Conservation (phyloP, 257 asterid species). For the Solanum piurae region DNA sequence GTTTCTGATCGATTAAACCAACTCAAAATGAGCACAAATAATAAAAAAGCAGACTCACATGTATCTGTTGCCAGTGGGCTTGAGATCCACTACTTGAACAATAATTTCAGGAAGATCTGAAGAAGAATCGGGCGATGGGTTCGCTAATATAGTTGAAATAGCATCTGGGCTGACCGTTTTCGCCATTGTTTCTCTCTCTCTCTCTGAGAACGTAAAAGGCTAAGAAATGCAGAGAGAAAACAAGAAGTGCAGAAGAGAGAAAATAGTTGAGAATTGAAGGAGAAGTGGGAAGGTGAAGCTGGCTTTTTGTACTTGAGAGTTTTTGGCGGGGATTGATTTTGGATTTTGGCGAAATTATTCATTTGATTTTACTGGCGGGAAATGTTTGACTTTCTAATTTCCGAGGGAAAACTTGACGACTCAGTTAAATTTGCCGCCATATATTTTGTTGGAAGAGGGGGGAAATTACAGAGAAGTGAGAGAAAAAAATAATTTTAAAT, state of each 20-base stretch:
- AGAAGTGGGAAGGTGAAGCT: not conserved
- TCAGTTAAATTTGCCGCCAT: not conserved
- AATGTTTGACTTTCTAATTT: not conserved
- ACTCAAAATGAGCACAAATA: not conserved
- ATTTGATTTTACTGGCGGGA: conserved; percentile 16
- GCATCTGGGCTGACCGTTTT: conserved; percentile 55
- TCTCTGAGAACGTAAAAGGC: not conserved
- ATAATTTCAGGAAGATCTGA: conserved; percentile 57
- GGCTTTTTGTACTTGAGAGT: conserved; percentile 1
- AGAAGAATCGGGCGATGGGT: conserved; percentile 64
- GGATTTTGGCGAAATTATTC: conserved; percentile 1
- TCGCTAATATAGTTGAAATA: conserved; percentile 47
- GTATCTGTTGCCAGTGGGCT: conserved; percentile 45
- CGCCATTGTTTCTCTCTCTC: conserved; percentile 21
- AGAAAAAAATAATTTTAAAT: not conserved
- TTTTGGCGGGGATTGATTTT: conserved; percentile 19
- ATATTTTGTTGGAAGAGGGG: not conserved
- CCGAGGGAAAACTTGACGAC: not conserved
- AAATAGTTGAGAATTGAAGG: not conserved
- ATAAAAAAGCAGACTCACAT: conserved; percentile 17
- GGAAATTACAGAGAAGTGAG: no score
- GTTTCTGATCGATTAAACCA: not conserved
- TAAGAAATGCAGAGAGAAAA: not conserved
- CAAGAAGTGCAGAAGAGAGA: not conserved
- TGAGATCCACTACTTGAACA: conserved; percentile 74